Evolutionary conservation across 2,329 filamentous ascomycete genomes (phyloP), one percentile per base, ranked within the genome.

Genomic region (Cladosporium austrohemisphaericum): DNA sequence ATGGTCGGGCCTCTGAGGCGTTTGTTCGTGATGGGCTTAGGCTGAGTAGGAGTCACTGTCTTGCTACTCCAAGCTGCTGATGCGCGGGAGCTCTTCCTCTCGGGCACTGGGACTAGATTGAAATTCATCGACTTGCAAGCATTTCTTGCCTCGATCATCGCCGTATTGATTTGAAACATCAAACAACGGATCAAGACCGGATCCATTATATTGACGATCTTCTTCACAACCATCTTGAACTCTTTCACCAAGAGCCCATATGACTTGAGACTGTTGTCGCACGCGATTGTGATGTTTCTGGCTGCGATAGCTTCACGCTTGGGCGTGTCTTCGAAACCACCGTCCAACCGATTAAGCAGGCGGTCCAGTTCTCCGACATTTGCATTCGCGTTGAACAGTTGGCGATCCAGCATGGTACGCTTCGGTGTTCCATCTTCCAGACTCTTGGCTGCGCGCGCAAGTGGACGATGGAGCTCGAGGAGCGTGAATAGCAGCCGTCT

Each of bases 101-200:
- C 9, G 45, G 48, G 48, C 9, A 52, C 44, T 16, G 56, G 33
- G 33, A 58, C 59, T 28, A 72, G 59, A 25, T 67, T 68, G 44
- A 72, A 68, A 22, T 75, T 75, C 41, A 83, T 68, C 46, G 73
- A 69, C 18, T 70, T 68, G 59, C 77, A 80, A 32, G 79, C 76
- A 60, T 83, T 83, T 43, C 78, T 76, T 52, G 81, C 69, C 61
- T 84, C 81, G 37, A 80, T 65, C 41, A 81, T 62, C 53, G 78
- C 77, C 40, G 76, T 75, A 56, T 80, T 81, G 28, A 82, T 72
- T 54, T 80, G 73, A 28, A 81, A 71, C 65, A 84, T 73, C 35
- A 82, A 69, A 13, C 75, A 79, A 20, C 80, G 76, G 44, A 83
- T 67, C 54, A 81, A 77, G 50, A 77, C 74, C 5, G 75, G 70